Evolutionary conservation across 352 stramenopile species (phyloP).

Genomic region (Pythium grandisporangium): DNA sequence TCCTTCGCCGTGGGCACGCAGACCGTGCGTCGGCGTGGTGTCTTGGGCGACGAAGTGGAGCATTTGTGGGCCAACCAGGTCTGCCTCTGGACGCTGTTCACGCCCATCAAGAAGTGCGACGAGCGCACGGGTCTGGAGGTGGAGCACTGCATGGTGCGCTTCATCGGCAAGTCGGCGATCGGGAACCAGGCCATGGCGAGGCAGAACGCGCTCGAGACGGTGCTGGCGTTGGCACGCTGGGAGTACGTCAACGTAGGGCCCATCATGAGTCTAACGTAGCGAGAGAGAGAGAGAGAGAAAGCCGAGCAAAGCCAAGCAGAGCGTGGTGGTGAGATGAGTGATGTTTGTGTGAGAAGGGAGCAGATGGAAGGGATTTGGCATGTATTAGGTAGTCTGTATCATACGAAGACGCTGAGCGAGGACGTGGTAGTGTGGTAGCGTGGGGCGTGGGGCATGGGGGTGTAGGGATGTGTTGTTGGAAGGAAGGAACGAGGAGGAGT

Average conservation of each 20-base stretch:
- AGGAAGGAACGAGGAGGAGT: too few species aligned
- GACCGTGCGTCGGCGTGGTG: conserved; percentile 8
- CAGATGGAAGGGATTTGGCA: too few species aligned
- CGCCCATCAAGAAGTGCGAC: conserved; percentile 13
- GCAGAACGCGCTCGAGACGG: conserved; percentile 37
- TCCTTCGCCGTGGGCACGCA: conserved; percentile 27
- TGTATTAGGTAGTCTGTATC: too few species aligned
- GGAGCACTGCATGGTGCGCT: conserved; percentile 28
- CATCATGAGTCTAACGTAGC: not conserved
- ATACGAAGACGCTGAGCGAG: too few species aligned
- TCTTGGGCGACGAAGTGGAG: conserved; percentile 1
- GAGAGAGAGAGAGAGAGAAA: too few species aligned
- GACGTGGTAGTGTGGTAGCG: too few species aligned
- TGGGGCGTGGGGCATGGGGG: too few species aligned
- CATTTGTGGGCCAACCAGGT: conserved; percentile 30
- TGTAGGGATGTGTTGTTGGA: too few species aligned
- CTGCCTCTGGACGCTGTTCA: conserved; percentile 30
- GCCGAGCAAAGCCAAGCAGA: too few species aligned
- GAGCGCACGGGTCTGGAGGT: conserved; percentile 4
- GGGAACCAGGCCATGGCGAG: conserved; percentile 16
- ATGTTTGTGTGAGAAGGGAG: too few species aligned
- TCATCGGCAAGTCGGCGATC: conserved; percentile 24
- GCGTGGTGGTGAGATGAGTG: too few species aligned
- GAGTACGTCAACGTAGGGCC: conserved; percentile 40
- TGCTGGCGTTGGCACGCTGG: conserved; percentile 44